Evolutionary conservation across 1,139 yeast species (phyloP).

Genomic region (Candida glucosophila): DNA sequence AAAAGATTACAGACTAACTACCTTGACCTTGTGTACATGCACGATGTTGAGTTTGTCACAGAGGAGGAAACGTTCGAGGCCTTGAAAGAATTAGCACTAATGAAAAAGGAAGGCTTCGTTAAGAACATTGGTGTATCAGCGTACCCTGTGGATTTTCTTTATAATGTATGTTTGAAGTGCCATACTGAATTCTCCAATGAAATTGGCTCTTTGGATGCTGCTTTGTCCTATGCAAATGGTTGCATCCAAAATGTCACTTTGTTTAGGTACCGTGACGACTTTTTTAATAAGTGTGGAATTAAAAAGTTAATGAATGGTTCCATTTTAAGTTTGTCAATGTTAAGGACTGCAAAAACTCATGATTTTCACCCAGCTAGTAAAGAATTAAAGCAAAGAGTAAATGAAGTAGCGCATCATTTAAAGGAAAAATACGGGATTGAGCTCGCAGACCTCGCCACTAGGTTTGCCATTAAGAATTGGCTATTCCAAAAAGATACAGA

Average conservation of each 20-base stretch:
- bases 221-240: slow-evolving; percentile 74
- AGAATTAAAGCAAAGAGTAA: slow-evolving; percentile 49
- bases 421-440: slow-evolving; percentile 40
- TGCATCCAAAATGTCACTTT: slow-evolving; percentile 69
- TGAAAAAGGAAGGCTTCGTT: slow-evolving; percentile 60
- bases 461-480: slow-evolving; percentile 67
- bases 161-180: slow-evolving; percentile 35
- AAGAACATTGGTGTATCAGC: slow-evolving; percentile 75
- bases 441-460: slow-evolving; percentile 72
- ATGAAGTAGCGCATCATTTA: slow-evolving; percentile 41
- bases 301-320: slow-evolving; percentile 66
- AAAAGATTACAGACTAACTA: slow-evolving; percentile 56
- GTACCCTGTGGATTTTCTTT: slow-evolving; percentile 68
- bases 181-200: slow-evolving; percentile 12
- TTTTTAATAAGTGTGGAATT: slow-evolving; percentile 48
- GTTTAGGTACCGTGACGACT: slow-evolving; percentile 38
- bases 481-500: slow-evolving; percentile 22
- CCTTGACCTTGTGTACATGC: slow-evolving; percentile 75
- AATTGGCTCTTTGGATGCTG: slow-evolving; percentile 56
- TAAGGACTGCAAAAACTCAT: slow-evolving; percentile 60
- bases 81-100: slow-evolving; percentile 43
- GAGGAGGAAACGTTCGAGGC: slow-evolving; percentile 53
- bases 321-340: slow-evolving; percentile 79
- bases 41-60: slow-evolving; percentile 78
- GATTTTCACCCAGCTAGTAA: slow-evolving; percentile 73